Conservation (phyloP, 1,139 yeast genomes). For the Waltiozyma sp. region DNA sequence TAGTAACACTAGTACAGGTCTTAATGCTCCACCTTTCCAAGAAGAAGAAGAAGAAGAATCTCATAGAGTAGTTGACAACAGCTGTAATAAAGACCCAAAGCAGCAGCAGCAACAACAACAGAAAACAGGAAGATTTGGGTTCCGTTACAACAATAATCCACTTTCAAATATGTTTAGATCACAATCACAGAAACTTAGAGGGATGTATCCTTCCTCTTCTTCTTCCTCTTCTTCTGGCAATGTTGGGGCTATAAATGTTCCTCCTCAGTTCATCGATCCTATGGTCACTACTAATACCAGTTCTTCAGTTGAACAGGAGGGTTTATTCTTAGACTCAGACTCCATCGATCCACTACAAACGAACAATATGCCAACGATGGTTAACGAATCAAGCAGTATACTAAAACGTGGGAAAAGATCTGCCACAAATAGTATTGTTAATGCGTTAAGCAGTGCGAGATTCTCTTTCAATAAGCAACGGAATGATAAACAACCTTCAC, state of each 20-base stretch:
- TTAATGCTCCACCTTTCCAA: no score
- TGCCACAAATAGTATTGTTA: constrained; percentile 12
- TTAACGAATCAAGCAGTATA: constrained; percentile 6
- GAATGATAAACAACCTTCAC: neutral
- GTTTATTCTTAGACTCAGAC: neutral
- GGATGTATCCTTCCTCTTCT: neutral
- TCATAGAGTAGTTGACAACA: no score
- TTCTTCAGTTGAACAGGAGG: neutral
- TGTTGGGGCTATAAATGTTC: neutral
- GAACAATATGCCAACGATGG: constrained; percentile 5
- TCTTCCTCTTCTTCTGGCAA: neutral
- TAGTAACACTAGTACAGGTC: no score
- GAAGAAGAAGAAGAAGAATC: no score
- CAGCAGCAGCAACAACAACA: constrained; percentile 7
- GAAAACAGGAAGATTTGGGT: constrained; percentile 5
- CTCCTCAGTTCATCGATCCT: neutral
- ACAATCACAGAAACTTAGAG: neutral
- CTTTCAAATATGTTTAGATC: neutral
- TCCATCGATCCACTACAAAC: neutral
- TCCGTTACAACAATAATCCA: neutral
- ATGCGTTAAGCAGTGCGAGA: constrained; percentile 15
- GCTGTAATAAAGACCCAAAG: constrained; percentile 10
- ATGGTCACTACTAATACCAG: neutral
- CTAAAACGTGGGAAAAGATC: constrained; percentile 9
- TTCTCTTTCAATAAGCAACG: constrained; percentile 10